Conservation (phyloP, 805 yeast genomes). For the Cyberlindnera mississippiensis region DNA sequence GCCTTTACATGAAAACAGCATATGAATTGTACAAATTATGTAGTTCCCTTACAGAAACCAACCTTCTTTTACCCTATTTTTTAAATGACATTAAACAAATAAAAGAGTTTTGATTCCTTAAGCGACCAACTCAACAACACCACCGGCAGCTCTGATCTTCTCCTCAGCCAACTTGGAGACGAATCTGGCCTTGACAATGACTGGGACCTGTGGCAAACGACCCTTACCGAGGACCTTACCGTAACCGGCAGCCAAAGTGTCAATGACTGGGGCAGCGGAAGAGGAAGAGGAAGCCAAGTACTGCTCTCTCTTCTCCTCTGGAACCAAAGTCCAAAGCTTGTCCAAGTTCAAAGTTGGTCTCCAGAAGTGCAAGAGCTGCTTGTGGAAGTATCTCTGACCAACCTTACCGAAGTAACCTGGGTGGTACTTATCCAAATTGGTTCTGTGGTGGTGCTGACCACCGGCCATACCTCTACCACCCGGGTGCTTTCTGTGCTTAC, state of each 20-base stretch:
- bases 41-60: slow-evolving; percentile 11
- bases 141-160: slow-evolving; percentile 99
- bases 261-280: slow-evolving; percentile 97
- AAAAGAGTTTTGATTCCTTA: slow-evolving; percentile 39
- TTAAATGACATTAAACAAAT: slow-evolving; percentile 3
- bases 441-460: slow-evolving; percentile 99
- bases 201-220: slow-evolving; percentile 95
- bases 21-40: slow-evolving; percentile 14
- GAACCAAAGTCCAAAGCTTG: slow-evolving; percentile 96
- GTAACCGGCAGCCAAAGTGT: slow-evolving; percentile 99
- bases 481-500: slow-evolving; percentile 99
- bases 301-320: slow-evolving; percentile 90
- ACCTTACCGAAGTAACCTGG: slow-evolving; percentile 99
- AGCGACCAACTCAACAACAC: slow-evolving; percentile 99
- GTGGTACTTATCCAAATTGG: slow-evolving; percentile 99
- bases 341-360: slow-evolving; percentile 97
- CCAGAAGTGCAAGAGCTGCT: slow-evolving; percentile 93
- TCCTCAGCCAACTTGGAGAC: slow-evolving; percentile 99
- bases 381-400: slow-evolving; percentile 99
- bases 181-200: slow-evolving; percentile 98
- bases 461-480: slow-evolving; percentile 99
- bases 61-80: slow-evolving; percentile 5
- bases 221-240: slow-evolving; percentile 99
- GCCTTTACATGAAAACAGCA: slow-evolving; percentile 1
- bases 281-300: slow-evolving; percentile 80